phyloP scores from a whole-genome alignment of 371 early-diverging fungal genomes.

The Mortierella sp. region DNA sequence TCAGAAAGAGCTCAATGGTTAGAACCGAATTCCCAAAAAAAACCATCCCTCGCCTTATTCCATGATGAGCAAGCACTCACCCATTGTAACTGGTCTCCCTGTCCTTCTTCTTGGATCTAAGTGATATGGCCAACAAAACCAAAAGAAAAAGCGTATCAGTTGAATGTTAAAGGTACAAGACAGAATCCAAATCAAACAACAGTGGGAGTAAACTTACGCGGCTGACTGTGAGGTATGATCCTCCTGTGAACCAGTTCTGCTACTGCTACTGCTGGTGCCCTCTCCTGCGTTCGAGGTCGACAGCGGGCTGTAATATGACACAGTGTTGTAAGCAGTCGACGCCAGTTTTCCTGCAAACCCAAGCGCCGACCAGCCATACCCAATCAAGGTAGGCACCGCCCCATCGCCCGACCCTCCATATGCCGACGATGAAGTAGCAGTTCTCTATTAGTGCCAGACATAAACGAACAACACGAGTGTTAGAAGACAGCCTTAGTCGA shows the following conservation, averaged over 20 bases:
- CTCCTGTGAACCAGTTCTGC: not conserved
- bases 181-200: not conserved
- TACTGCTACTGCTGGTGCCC: not conserved
- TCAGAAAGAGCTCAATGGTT: not conserved
- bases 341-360: conserved; percentile 48
- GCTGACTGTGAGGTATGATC: conserved; percentile 6
- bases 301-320: conserved; percentile 47
- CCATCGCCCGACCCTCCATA: conserved; percentile 38
- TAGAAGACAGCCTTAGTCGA: not conserved
- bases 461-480: not conserved
- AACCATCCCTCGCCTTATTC: no score
- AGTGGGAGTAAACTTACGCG: conserved; percentile 11
- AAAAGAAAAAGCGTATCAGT: not conserved
- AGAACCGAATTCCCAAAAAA: not conserved
- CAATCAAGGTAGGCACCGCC: conserved; percentile 24
- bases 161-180: not conserved
- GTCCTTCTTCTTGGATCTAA: conserved; percentile 46
- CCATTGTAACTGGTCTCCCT: conserved; percentile 47
- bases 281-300: not conserved
- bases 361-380: conserved; percentile 50
- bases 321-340: conserved; percentile 38
- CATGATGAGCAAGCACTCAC: not conserved
- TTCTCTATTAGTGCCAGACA: conserved; percentile 14
- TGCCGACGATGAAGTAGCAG: conserved; percentile 29
- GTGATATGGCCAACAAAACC: not conserved